These are phyloP conservation scores for Zasmidium cellare DNA, from an alignment of 2,329 filamentous ascomycete species.

Conservation along the genomic window DNA sequence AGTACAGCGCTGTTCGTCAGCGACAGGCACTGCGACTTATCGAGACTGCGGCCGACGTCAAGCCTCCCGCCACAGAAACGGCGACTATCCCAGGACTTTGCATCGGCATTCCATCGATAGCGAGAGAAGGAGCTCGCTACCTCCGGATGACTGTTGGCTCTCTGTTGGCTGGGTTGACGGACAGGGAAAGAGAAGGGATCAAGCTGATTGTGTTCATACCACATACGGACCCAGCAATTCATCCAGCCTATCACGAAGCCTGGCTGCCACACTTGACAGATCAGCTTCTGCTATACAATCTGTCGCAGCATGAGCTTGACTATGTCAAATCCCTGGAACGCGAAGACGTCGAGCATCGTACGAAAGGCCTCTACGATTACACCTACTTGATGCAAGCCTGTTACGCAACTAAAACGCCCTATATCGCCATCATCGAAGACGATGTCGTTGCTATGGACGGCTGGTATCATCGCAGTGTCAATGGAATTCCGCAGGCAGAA, in stretches of 20 bases:
- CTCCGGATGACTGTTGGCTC: constrained; percentile 46
- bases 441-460: constrained; percentile 49
- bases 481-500: constrained; percentile 32
- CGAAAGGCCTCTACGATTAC: constrained; percentile 49
- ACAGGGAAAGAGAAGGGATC: constrained; percentile 42
- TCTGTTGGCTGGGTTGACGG: constrained; percentile 44
- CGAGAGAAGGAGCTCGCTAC: constrained; percentile 43
- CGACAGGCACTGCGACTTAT: not conserved
- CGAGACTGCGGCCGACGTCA: not conserved
- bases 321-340: constrained; percentile 39
- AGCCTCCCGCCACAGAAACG: not conserved
- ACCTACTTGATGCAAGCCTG: constrained; percentile 45
- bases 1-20: not conserved
- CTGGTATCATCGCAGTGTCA: constrained; percentile 46
- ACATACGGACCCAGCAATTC: constrained; percentile 42
- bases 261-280: constrained; percentile 45
- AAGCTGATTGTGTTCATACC: constrained; percentile 47
- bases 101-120: constrained; percentile 45
- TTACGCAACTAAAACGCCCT: constrained; percentile 38
- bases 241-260: constrained; percentile 42
- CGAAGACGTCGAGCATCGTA: constrained; percentile 22
- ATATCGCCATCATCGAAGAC: constrained; percentile 49
- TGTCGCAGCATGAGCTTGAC: constrained; percentile 34
- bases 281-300: constrained; percentile 43
- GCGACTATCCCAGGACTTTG: constrained; percentile 33